A percentile compares a stretch with the other conserved stretches of the same genome.
Evolutionary conservation across 306 rosid genomes (phyloP).

Genomic region (Inga oerstediana): DNA sequence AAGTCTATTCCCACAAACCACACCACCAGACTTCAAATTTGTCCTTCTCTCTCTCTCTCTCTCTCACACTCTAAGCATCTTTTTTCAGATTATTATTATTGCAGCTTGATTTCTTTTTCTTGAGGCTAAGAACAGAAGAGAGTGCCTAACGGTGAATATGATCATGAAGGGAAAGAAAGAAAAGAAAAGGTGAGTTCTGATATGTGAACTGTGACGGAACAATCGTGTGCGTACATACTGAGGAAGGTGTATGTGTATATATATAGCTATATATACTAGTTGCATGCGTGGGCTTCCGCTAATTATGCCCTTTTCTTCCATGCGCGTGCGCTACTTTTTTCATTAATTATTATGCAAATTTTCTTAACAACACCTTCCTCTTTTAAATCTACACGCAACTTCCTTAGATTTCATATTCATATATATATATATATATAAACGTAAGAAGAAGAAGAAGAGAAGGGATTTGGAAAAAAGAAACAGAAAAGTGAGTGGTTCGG

Average conservation of each 20-base stretch:
- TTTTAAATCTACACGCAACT: slow-evolving; percentile 10
- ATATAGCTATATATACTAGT: neutral
- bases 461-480: slow-evolving; percentile 4
- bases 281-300: slow-evolving; percentile 24
- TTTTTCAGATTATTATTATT: slow-evolving; percentile 19
- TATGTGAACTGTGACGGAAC: neutral
- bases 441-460: neutral
- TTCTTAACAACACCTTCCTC: neutral
- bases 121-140: neutral
- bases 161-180: neutral
- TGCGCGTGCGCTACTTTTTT: slow-evolving; percentile 37
- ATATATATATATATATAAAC: neutral
- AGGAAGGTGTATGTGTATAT: neutral
- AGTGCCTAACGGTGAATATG: neutral
- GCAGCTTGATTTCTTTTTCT: slow-evolving; percentile 14
- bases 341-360: slow-evolving; percentile 9
- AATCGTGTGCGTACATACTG: neutral
- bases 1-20: slow-evolving; percentile 4
- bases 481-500: neutral
- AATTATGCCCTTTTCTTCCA: slow-evolving; percentile 22
- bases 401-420: neutral
- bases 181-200: neutral
- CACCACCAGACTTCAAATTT: slow-evolving; percentile 6
- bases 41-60: neutral
- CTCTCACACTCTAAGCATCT: neutral